Evolutionary conservation across 1,284 basidiomycete species (phyloP).

Genomic region (Ustilago loliicola): DNA sequence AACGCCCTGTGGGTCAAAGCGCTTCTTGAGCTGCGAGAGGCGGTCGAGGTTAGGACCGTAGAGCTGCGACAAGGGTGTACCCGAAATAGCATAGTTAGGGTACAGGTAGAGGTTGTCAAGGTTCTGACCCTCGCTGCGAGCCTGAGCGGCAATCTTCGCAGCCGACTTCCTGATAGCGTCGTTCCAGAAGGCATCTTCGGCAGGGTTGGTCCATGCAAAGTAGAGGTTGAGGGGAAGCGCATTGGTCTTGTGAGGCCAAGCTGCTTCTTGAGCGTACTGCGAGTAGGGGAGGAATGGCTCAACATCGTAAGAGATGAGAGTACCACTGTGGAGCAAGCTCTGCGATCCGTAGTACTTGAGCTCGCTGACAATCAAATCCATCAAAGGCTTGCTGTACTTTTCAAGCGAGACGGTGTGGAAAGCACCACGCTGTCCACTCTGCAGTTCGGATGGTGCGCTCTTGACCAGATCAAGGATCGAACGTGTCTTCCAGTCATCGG

Average conservation of each 20-base stretch:
- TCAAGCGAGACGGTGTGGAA: conserved; percentile 59
- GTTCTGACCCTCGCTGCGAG: conserved; percentile 55
- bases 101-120: conserved; percentile 53
- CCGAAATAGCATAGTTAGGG: conserved; percentile 60
- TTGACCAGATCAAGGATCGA: conserved; percentile 44
- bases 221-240: conserved; percentile 62
- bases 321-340: conserved; percentile 31
- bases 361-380: conserved; percentile 55
- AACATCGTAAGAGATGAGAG: conserved; percentile 60
- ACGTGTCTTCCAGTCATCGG: conserved; percentile 53
- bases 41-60: conserved; percentile 52
- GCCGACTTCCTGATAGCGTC: conserved; percentile 45
- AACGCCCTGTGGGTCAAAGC: conserved; percentile 53
- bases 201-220: conserved; percentile 55
- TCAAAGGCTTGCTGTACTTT: conserved; percentile 44
- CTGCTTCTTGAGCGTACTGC: conserved; percentile 38
- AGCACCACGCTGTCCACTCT: conserved; percentile 44
- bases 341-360: conserved; percentile 40
- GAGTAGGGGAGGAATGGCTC: conserved; percentile 59
- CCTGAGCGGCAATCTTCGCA: conserved; percentile 39
- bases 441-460: conserved; percentile 38
- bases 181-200: conserved; percentile 52
- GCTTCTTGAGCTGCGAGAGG: conserved; percentile 36
- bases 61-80: conserved; percentile 35
- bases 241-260: conserved; percentile 52